Conservation (phyloP, 257 asterid species). For the Lithospermum erythrorhizon region DNA sequence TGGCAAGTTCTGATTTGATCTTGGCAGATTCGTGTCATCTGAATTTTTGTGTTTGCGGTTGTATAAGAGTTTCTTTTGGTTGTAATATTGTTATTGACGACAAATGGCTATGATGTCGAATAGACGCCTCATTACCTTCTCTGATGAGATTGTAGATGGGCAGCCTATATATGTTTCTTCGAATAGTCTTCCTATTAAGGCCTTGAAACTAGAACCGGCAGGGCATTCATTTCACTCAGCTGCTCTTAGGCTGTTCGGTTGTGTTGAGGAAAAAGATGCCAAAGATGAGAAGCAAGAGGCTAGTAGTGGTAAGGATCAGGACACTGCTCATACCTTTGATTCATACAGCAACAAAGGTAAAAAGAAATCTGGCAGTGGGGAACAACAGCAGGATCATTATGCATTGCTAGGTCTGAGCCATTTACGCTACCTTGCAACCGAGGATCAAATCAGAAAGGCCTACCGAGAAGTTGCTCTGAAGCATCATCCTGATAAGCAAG, state of each 20-base stretch:
- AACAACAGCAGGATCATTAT: constrained; percentile 82
- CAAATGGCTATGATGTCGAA: constrained; percentile 28
- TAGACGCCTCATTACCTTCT: constrained; percentile 47
- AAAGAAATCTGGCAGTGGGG: constrained; percentile 67
- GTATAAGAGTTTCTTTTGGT: background rate
- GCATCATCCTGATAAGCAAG: constrained; percentile 97
- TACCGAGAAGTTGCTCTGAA: constrained; percentile 83
- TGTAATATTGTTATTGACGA: background rate
- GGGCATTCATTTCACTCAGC: constrained; percentile 83
- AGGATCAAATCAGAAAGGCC: constrained; percentile 86
- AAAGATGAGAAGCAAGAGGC: constrained; percentile 27
- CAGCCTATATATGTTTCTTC: constrained; percentile 53
- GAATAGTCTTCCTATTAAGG: constrained; percentile 63
- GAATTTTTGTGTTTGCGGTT: background rate
- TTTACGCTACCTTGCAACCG: constrained; percentile 91
- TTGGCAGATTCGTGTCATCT: background rate
- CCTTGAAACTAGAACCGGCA: constrained; percentile 59
- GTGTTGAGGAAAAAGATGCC: constrained; percentile 32
- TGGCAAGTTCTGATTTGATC: background rate
- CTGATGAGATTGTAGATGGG: constrained; percentile 62
- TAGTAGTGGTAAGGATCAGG: constrained; percentile 40
- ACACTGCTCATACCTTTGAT: constrained; percentile 48
- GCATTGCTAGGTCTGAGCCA: constrained; percentile 81
- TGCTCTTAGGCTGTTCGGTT: constrained; percentile 69
- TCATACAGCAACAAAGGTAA: constrained; percentile 77